Conservation (phyloP, 768 basidiomycete species). For the Xerocomellus amylosporus region DNA sequence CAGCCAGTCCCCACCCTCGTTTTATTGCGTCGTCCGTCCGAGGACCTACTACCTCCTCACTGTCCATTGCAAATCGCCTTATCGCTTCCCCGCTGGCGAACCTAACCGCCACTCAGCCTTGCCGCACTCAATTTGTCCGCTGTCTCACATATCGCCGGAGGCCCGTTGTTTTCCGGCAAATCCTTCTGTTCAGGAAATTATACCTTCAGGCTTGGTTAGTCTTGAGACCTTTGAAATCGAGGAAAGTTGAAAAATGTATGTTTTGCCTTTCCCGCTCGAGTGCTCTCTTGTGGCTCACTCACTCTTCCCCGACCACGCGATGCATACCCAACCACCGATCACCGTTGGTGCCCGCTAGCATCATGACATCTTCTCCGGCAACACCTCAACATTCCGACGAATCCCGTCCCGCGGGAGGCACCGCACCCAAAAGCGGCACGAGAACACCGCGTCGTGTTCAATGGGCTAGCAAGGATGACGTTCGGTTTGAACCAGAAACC, state of each 20-base stretch:
- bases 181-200: too few relatives aligned
- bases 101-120: not conserved
- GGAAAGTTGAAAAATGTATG: slow-evolving; percentile 6
- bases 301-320: not conserved
- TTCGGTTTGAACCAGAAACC: slow-evolving; percentile 2
- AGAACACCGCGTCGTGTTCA: slow-evolving; percentile 54
- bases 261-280: not conserved
- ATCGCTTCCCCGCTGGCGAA: not conserved
- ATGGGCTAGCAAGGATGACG: slow-evolving; percentile 40
- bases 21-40: not conserved
- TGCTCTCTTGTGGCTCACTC: not conserved
- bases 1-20: not conserved
- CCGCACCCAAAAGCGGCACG: slow-evolving; percentile 26
- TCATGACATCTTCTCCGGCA: slow-evolving; percentile 17
- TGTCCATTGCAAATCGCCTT: not conserved
- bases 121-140: too few relatives aligned
- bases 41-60: too few relatives aligned
- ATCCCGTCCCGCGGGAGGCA: slow-evolving; percentile 18
- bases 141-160: not conserved
- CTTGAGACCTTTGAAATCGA: not conserved
- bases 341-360: slow-evolving; percentile 5
- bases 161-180: too few relatives aligned
- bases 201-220: not conserved
- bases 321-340: slow-evolving; percentile 5
- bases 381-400: slow-evolving; percentile 5